These are phyloP conservation scores for Poteriospumella lacustris DNA, from an alignment of 108 stramenopile species.

Conservation along the genomic window DNA sequence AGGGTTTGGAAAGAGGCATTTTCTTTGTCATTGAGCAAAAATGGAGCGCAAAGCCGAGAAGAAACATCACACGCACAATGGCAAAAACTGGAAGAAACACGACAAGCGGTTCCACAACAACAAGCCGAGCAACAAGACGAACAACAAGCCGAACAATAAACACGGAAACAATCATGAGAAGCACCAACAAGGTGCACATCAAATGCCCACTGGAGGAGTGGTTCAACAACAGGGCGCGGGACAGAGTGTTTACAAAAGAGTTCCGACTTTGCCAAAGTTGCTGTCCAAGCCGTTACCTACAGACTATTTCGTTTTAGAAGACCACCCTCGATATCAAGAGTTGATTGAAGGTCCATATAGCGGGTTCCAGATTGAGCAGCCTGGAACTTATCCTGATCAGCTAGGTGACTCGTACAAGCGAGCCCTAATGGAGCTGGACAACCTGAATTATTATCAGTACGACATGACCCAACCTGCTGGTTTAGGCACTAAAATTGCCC, in stretches of 20 bases:
- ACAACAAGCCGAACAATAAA: not conserved
- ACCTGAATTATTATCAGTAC: conserved; percentile 30
- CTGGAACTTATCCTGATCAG: not conserved
- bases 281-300: not conserved
- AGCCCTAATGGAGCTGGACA: conserved; percentile 40
- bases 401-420: conserved; percentile 28
- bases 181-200: not conserved
- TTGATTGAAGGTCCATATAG: not conserved
- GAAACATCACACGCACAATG: not conserved
- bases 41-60: too few relatives aligned
- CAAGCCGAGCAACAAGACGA: not conserved
- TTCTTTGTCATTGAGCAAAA: too few relatives aligned
- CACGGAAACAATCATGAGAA: not conserved
- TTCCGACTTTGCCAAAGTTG: not conserved
- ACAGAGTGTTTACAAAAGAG: not conserved
- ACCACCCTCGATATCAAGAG: not conserved
- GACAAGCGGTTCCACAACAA: not conserved
- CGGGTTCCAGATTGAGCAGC: not conserved
- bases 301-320: too few relatives aligned
- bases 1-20: too few relatives aligned
- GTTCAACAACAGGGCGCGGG: not conserved
- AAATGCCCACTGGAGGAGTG: not conserved
- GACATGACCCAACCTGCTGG: conserved; percentile 50
- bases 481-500: conserved; percentile 39
- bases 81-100: not conserved